Percentiles rank a stretch among this genome's conserved stretches.
These are phyloP conservation scores for Paecilomyces sp. DNA, from an alignment of 2,329 filamentous ascomycete species.

Conservation along the genomic window DNA sequence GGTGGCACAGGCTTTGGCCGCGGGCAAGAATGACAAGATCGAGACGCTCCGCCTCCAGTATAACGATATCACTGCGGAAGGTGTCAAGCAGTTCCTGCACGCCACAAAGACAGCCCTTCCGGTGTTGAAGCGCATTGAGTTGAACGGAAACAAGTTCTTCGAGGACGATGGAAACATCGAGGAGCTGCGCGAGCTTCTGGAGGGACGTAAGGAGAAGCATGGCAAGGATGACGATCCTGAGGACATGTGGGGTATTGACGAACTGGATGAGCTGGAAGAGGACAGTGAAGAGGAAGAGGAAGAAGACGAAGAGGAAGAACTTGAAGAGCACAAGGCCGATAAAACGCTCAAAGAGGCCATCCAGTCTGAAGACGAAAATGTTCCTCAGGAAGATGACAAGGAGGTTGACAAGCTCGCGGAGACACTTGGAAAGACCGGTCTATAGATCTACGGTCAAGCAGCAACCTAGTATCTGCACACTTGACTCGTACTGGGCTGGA, in stretches of 20 bases:
- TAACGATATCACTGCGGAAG: slow-evolving; percentile 82
- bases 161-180: slow-evolving; percentile 73
- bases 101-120: slow-evolving; percentile 65
- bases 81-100: slow-evolving; percentile 62
- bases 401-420: slow-evolving; percentile 76
- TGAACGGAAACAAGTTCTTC: slow-evolving; percentile 92
- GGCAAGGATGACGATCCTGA: slow-evolving; percentile 59
- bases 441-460: slow-evolving; percentile 12
- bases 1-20: slow-evolving; percentile 64
- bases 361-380: slow-evolving; percentile 51
- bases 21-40: slow-evolving; percentile 71
- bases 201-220: slow-evolving; percentile 67
- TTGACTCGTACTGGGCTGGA: neutral
- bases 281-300: slow-evolving; percentile 62
- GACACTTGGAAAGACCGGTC: slow-evolving; percentile 62
- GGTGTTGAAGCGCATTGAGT: slow-evolving; percentile 72
- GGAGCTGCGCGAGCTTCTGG: slow-evolving; percentile 62
- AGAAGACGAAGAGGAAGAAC: slow-evolving; percentile 61
- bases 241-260: slow-evolving; percentile 78
- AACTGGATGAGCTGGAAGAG: slow-evolving; percentile 77
- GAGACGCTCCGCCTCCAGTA: slow-evolving; percentile 80
- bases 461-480: neutral
- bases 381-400: slow-evolving; percentile 66
- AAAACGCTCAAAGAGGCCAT: slow-evolving; percentile 62
- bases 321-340: slow-evolving; percentile 48